Base-by-base conservation (phyloP, 1,284 basidiomycete species). In the Leccinum ponderosum region DNA sequence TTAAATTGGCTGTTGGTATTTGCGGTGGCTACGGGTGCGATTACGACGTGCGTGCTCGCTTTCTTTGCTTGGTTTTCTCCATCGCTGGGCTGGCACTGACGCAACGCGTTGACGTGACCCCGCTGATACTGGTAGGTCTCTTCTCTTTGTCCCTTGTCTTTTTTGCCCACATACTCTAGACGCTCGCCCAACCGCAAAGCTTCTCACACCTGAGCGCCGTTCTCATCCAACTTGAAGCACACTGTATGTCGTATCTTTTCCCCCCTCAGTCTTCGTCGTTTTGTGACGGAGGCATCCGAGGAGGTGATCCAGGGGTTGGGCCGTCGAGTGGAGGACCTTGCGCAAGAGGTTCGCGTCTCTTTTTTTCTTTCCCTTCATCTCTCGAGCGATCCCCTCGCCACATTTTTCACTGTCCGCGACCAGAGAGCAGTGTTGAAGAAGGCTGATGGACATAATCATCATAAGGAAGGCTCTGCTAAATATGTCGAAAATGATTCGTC, bases 1-100 rank as follows among this genome's bases (percentile, higher is more conserved):
- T 56, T 72, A 59, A 65, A 75, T 22, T 56, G 69, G 2, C 62
- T 73, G 2, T 59, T 75, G 11, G 12, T 71, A 0, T 73, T 75
- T 42, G 62, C 62, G 0, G 67, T 72, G 15, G 71, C 73, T 17
- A 75, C 71, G 0, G 71, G 71, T 33, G 64, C 65, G 1, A 25
- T 74, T 22, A 73, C 64, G 2, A 65, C 58, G 71, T 72, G 17
- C 61, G 70, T 68, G 22, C 27, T 25, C 4, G 17, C 12, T 15
- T 3, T 7, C 17, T 31, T 39, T 3, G 22, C 29, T 31, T 31
- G 29, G 29, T 31, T 31, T 31, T 31, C 29, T 31, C 29, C 29
- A 31, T 31, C 29, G 29, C n/a, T 27, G 4, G 27, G 9, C 15
- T 17, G 22, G n/a, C 8, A 29, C 53, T 57, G 53, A 70, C 31